Percentiles rank a stretch among this genome's conserved stretches.
These are phyloP conservation scores for Lachancea kluyveri DNA, from an alignment of 805 yeast genomes.

Conservation along the genomic window DNA sequence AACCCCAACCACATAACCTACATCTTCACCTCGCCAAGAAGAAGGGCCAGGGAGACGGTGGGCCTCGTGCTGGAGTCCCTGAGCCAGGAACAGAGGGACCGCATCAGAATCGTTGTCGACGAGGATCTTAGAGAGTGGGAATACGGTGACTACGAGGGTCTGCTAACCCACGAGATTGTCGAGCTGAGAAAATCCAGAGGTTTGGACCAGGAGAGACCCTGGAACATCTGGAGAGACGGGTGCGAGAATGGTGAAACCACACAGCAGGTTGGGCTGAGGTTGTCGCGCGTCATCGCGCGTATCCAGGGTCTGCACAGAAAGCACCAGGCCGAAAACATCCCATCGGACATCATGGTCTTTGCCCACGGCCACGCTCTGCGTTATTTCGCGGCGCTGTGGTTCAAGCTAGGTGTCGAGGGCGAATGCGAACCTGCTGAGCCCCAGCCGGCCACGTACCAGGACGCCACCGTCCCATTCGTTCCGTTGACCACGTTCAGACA, in stretches of 20 bases:
- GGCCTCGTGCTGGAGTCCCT: constrained; percentile 51
- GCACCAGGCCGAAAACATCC: constrained; percentile 43
- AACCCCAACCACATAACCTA: constrained; percentile 57
- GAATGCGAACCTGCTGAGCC: constrained; percentile 19
- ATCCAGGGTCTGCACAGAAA: constrained; percentile 54
- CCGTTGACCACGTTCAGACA: constrained; percentile 30
- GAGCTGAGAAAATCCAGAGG: constrained; percentile 56
- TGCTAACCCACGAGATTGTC: constrained; percentile 59
- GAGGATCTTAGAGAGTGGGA: constrained; percentile 91
- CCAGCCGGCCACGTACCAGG: constrained; percentile 20
- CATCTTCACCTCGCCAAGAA: constrained; percentile 76
- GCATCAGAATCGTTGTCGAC: constrained; percentile 43
- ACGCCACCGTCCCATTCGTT: constrained; percentile 31
- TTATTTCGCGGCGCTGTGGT: constrained; percentile 88
- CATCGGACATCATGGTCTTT: constrained; percentile 73
- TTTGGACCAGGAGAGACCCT: constrained; percentile 41
- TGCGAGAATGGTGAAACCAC: constrained; percentile 85
- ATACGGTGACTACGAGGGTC: constrained; percentile 93
- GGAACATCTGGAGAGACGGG: constrained; percentile 90
- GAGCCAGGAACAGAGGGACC: constrained; percentile 36
- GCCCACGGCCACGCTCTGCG: constrained; percentile 94
- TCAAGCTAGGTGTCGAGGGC: constrained; percentile 34
- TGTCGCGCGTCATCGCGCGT: constrained; percentile 63
- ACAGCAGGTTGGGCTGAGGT: constrained; percentile 57
- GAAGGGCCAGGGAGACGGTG: constrained; percentile 70